Conservation (phyloP, 2,329 filamentous ascomycete species). For the Diaporthe sp. region DNA sequence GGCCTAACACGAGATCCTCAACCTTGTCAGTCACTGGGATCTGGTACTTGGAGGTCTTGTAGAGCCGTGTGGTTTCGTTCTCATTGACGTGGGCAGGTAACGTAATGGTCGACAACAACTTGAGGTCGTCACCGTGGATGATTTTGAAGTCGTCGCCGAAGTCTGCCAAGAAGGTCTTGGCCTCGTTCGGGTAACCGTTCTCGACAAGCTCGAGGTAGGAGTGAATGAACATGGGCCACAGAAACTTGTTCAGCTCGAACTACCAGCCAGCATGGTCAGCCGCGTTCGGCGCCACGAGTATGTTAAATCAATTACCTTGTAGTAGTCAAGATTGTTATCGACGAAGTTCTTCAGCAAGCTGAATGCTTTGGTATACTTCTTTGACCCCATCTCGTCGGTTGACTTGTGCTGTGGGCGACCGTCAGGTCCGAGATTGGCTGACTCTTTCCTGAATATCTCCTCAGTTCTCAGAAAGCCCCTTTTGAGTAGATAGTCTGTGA, state of each 20-base stretch:
- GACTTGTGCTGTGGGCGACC: slow-evolving; percentile 78
- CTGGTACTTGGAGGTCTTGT: slow-evolving; percentile 88
- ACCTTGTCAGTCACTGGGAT: slow-evolving; percentile 81
- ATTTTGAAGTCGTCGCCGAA: slow-evolving; percentile 79
- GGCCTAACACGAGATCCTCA: slow-evolving; percentile 48
- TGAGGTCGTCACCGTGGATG: slow-evolving; percentile 85
- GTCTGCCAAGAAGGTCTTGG: slow-evolving; percentile 78
- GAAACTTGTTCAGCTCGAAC: slow-evolving; percentile 87
- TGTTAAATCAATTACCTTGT: slow-evolving; percentile 74
- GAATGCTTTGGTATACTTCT: slow-evolving; percentile 84
- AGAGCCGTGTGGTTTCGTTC: slow-evolving; percentile 83
- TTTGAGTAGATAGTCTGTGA: slow-evolving; percentile 96
- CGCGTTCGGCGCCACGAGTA: too few species aligned
- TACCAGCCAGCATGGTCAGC: slow-evolving; percentile 52
- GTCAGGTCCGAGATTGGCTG: slow-evolving; percentile 83
- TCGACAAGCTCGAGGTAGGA: slow-evolving; percentile 86
- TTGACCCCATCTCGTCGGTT: slow-evolving; percentile 78
- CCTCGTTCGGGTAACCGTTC: slow-evolving; percentile 79
- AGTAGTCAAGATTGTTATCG: slow-evolving; percentile 91
- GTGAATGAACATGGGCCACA: slow-evolving; percentile 97
- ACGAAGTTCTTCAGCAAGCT: slow-evolving; percentile 84
- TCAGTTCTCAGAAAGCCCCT: slow-evolving; percentile 95
- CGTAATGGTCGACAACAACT: slow-evolving; percentile 79
- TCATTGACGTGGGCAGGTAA: slow-evolving; percentile 83
- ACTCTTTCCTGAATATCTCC: slow-evolving; percentile 92